Conservation (phyloP, 176 grass and related monocot genomes). For the Melocanna baccifera region DNA sequence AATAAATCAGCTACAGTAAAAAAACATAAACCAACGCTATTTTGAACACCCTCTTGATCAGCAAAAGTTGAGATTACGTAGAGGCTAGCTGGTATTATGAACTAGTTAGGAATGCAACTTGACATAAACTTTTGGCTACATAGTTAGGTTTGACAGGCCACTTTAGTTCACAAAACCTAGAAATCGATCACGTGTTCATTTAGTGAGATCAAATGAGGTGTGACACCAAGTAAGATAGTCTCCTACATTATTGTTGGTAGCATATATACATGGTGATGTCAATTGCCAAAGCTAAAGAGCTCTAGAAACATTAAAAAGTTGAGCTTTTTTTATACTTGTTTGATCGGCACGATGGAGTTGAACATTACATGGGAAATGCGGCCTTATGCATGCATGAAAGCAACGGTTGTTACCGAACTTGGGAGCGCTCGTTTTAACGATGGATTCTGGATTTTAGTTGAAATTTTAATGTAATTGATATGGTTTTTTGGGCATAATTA, state of each 20-base stretch:
- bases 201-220: slow-evolving; percentile 38
- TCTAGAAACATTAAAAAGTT: slow-evolving; percentile 36
- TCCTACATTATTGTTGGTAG: slow-evolving; percentile 9
- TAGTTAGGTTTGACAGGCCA: slow-evolving; percentile 26
- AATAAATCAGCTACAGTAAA: too few relatives aligned
- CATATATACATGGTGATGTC: background rate
- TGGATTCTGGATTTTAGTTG: too few relatives aligned
- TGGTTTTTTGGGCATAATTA: too few relatives aligned
- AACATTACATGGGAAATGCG: slow-evolving; percentile 28
- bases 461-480: too few relatives aligned
- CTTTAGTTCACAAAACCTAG: slow-evolving; percentile 12
- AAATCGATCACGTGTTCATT: slow-evolving; percentile 28
- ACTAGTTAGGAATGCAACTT: slow-evolving; percentile 20
- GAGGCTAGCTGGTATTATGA: background rate
- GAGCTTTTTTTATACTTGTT: slow-evolving; percentile 6
- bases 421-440: too few relatives aligned
- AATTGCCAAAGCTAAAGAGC: slow-evolving; percentile 41
- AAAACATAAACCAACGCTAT: too few relatives aligned
- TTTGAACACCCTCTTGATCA: too few relatives aligned
- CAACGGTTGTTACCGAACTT: too few relatives aligned
- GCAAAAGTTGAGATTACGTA: slow-evolving; percentile 29
- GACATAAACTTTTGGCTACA: slow-evolving; percentile 23
- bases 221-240: slow-evolving; percentile 14
- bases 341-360: slow-evolving; percentile 6
- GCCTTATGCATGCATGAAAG: slow-evolving; percentile 26